These are phyloP conservation scores for Talaromyces borbonicus DNA, from an alignment of 495 filamentous ascomycete genomes.

Conservation along the genomic window DNA sequence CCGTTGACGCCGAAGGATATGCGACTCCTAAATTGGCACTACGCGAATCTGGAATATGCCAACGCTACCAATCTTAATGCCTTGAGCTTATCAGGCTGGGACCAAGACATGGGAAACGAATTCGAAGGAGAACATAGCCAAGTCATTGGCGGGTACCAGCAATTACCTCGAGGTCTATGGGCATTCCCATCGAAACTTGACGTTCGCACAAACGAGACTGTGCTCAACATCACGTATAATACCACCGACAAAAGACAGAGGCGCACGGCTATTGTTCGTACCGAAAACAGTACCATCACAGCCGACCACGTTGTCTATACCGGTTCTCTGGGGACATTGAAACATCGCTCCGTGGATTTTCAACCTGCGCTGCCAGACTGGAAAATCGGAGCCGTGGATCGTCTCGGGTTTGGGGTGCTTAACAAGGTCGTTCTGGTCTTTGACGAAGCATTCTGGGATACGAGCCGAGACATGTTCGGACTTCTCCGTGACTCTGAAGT, in stretches of 20 bases:
- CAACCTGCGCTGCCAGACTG: conserved; percentile 74
- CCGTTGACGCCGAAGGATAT: conserved; percentile 79
- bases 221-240: conserved; percentile 60
- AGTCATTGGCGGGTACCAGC: conserved; percentile 86
- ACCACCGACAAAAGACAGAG: conserved; percentile 24
- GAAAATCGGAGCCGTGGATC: conserved; percentile 71
- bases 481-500: conserved; percentile 63
- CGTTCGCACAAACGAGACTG: conserved; percentile 59
- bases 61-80: conserved; percentile 81
- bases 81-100: conserved; percentile 86
- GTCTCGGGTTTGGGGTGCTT: conserved; percentile 87
- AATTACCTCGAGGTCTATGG: conserved; percentile 74
- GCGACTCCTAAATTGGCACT: conserved; percentile 92
- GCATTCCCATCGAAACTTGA: conserved; percentile 68
- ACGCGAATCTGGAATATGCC: conserved; percentile 95
- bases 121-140: conserved; percentile 91
- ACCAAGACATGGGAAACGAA: conserved; percentile 94
- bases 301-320: conserved; percentile 86
- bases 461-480: conserved; percentile 87
- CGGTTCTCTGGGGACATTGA: conserved; percentile 81
- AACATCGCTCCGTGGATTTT: conserved; percentile 64
- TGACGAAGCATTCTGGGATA: conserved; percentile 84
- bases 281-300: conserved; percentile 66
- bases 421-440: conserved; percentile 96
- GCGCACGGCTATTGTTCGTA: conserved; percentile 52